These are phyloP conservation scores for Trichomonascaceae sp. DNA, from an alignment of 1,139 yeast species.

Conservation along the genomic window DNA sequence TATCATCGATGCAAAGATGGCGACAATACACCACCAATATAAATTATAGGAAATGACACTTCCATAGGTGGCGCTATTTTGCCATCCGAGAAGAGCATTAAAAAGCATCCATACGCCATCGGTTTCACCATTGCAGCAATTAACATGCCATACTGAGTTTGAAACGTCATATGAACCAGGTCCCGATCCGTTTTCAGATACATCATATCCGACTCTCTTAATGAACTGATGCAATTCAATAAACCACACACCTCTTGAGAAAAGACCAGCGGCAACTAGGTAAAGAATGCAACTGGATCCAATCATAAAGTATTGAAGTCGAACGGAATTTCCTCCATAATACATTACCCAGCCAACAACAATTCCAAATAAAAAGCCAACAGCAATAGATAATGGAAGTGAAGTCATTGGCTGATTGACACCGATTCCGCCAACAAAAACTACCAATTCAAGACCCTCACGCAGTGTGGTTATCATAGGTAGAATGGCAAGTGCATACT, in stretches of 20 bases:
- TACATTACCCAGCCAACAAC: conserved; percentile 61
- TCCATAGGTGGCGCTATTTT: conserved; percentile 84
- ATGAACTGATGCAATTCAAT: conserved; percentile 63
- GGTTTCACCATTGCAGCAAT: conserved; percentile 85
- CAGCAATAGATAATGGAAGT: conserved; percentile 77
- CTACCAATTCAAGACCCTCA: conserved; percentile 90
- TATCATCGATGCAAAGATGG: conserved; percentile 51
- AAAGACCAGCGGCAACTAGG: conserved; percentile 80
- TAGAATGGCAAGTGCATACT: conserved; percentile 69
- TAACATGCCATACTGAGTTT: conserved; percentile 83
- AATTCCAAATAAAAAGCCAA: conserved; percentile 71
- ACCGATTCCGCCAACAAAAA: conserved; percentile 87
- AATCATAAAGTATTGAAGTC: conserved; percentile 74
- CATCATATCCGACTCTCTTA: conserved; percentile 75
- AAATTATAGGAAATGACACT: conserved; percentile 77
- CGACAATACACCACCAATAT: conserved; percentile 68
- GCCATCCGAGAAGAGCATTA: conserved; percentile 86
- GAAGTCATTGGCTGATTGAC: conserved; percentile 40
- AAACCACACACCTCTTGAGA: conserved; percentile 86
- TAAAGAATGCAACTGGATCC: conserved; percentile 77
- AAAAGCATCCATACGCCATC: conserved; percentile 94
- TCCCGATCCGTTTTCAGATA: conserved; percentile 83
- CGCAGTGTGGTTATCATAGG: conserved; percentile 81
- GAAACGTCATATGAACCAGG: conserved; percentile 83
- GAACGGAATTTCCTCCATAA: conserved; percentile 59